phyloP scores from a whole-genome alignment of 2,329 filamentous ascomycete genomes.

The Aspergillus brunneoviolaceus region DNA sequence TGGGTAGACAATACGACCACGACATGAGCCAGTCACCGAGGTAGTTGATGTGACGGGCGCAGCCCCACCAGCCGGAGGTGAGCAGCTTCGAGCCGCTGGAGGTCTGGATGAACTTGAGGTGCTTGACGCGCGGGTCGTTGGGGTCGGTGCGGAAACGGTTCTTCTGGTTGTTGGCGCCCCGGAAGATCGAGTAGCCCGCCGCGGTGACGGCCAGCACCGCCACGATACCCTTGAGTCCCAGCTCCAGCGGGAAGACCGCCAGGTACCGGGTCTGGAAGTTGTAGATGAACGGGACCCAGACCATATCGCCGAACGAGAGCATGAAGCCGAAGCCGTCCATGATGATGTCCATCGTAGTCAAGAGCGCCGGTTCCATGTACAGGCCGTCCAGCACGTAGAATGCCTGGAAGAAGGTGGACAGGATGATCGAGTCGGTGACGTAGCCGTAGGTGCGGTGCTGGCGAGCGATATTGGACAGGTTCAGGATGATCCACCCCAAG shows the following conservation, averaged over 20 bases:
- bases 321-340: conserved; percentile 94
- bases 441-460: conserved; percentile 84
- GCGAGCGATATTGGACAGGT: conserved; percentile 79
- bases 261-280: conserved; percentile 82
- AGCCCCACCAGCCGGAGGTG: conserved; percentile 89
- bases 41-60: conserved; percentile 92
- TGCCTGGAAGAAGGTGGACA: conserved; percentile 73
- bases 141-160: conserved; percentile 90
- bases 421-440: conserved; percentile 80
- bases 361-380: conserved; percentile 82
- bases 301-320: conserved; percentile 87
- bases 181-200: conserved; percentile 86
- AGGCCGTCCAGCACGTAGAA: conserved; percentile 82
- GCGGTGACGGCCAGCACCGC: conserved; percentile 67
- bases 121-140: conserved; percentile 71
- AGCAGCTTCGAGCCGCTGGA: conserved; percentile 77
- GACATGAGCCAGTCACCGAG: conserved; percentile 92
- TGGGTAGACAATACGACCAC: conserved; percentile 87
- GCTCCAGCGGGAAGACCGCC: conserved; percentile 73
- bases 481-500: conserved; percentile 82
- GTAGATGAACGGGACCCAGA: conserved; percentile 91
- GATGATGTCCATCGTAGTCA: conserved; percentile 93
- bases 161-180: conserved; percentile 91
- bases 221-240: conserved; percentile 66
- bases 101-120: conserved; percentile 85